Evolutionary conservation across 495 filamentous ascomycete genomes (phyloP).

Genomic region (Friedmanniomyces endolithicus): DNA sequence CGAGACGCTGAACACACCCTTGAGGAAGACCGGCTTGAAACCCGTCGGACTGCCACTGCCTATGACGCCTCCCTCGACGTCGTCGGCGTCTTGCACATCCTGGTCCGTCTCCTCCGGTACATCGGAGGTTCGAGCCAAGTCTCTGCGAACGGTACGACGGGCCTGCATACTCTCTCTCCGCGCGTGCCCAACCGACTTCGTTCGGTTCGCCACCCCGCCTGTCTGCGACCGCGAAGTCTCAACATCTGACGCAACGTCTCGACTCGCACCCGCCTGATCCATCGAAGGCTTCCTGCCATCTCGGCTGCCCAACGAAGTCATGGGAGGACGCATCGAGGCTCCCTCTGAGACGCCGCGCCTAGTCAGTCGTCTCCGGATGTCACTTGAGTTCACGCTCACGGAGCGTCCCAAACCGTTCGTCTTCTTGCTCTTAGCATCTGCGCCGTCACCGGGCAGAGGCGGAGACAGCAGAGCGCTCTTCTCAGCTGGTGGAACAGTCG

Average conservation of each 20-base stretch:
- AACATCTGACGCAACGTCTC: conserved; percentile 33
- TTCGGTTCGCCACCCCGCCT: conserved; percentile 33
- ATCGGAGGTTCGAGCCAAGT: conserved; percentile 53
- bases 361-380: conserved; percentile 51
- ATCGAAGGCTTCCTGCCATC: conserved; percentile 29
- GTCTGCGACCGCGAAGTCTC: conserved; percentile 33
- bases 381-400: conserved; percentile 75
- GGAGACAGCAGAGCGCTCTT: conserved; percentile 64
- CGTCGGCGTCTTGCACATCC: conserved; percentile 38
- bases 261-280: neutral
- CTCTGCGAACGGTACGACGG: conserved; percentile 45
- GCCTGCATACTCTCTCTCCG: conserved; percentile 83
- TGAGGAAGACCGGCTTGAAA: conserved; percentile 87
- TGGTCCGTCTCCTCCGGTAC: conserved; percentile 72
- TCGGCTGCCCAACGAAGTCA: conserved; percentile 47
- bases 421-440: conserved; percentile 42
- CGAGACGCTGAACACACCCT: conserved; percentile 93
- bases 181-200: conserved; percentile 84
- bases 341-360: conserved; percentile 47
- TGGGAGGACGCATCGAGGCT: conserved; percentile 30
- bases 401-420: conserved; percentile 58
- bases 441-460: conserved; percentile 28
- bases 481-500: conserved; percentile 42
- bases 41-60: conserved; percentile 44
- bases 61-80: conserved; percentile 21